phyloP scores from a whole-genome alignment of 169 alveolate genomes.

The Cryptosporidium meleagridis region DNA sequence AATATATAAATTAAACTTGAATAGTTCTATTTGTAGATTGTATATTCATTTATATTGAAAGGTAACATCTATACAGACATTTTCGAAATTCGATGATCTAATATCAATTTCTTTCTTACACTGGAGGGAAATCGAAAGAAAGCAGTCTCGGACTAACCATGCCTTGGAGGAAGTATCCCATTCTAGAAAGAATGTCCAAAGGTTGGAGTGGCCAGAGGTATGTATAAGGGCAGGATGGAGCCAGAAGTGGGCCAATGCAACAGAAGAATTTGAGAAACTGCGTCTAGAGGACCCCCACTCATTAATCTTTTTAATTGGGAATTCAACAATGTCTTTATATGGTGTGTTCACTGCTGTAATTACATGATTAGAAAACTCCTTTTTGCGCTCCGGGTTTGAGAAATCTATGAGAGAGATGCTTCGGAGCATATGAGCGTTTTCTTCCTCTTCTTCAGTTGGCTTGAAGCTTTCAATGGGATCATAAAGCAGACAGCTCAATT shows the following conservation, averaged over 20 bases:
- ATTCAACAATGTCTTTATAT: conserved; percentile 56
- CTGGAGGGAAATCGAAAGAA: conserved; percentile 14
- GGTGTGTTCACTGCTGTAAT: conserved; percentile 47
- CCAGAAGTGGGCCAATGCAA: conserved; percentile 68
- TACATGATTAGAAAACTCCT: neutral
- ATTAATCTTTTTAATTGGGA: conserved; percentile 45
- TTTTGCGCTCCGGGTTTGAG: conserved; percentile 52
- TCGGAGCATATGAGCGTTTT: conserved; percentile 25
- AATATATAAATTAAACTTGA: neutral
- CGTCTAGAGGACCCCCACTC: conserved; percentile 41
- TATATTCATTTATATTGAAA: conserved; percentile 27
- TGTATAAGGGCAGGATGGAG: conserved; percentile 58
- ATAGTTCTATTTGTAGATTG: neutral
- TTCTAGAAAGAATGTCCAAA: conserved; percentile 56
- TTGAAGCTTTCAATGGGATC: neutral
- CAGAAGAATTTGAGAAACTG: conserved; percentile 11
- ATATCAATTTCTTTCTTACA: conserved; percentile 19
- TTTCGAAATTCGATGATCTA: conserved; percentile 21
- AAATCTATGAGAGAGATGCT: conserved; percentile 51
- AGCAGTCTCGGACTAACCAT: conserved; percentile 51
- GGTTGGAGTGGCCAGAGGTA: conserved; percentile 21
- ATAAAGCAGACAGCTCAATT: neutral
- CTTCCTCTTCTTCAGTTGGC: neutral
- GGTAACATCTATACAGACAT: conserved; percentile 6
- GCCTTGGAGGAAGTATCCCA: conserved; percentile 24